These are phyloP conservation scores for Hondaea fermentalgiana DNA, from an alignment of 108 stramenopile genomes.

Conservation along the genomic window DNA sequence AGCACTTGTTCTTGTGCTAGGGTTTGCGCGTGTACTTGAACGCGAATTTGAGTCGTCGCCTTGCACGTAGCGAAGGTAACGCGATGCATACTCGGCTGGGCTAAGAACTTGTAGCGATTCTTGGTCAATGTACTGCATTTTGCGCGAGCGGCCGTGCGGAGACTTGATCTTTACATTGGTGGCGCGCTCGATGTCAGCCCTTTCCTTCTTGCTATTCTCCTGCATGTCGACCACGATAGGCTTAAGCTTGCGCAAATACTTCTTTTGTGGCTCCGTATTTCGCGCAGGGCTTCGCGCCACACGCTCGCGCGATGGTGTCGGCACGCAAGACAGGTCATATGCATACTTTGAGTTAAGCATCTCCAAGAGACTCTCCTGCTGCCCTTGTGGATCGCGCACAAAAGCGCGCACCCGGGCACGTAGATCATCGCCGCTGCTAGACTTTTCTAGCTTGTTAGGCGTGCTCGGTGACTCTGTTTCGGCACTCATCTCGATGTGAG, in stretches of 20 bases:
- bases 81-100: neutral
- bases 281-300: neutral
- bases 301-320: neutral
- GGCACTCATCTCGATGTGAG: neutral
- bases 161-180: neutral
- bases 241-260: neutral
- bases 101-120: neutral
- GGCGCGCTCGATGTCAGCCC: neutral
- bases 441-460: neutral
- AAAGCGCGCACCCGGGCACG: neutral
- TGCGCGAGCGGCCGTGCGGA: neutral
- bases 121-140: neutral
- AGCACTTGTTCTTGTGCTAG: neutral
- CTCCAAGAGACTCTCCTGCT: neutral
- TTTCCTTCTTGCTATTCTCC: neutral
- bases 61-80: neutral
- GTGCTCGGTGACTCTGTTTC: neutral
- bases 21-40: neutral
- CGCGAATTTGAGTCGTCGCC: neutral
- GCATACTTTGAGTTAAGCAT: neutral
- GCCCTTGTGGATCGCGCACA: neutral
- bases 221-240: neutral
- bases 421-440: neutral
- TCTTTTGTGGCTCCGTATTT: neutral
- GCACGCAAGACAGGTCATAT: neutral